Evolutionary conservation across 768 basidiomycete species (phyloP), one percentile per base, ranked within the genome.

Genomic region (Naganishia friedmannii): DNA sequence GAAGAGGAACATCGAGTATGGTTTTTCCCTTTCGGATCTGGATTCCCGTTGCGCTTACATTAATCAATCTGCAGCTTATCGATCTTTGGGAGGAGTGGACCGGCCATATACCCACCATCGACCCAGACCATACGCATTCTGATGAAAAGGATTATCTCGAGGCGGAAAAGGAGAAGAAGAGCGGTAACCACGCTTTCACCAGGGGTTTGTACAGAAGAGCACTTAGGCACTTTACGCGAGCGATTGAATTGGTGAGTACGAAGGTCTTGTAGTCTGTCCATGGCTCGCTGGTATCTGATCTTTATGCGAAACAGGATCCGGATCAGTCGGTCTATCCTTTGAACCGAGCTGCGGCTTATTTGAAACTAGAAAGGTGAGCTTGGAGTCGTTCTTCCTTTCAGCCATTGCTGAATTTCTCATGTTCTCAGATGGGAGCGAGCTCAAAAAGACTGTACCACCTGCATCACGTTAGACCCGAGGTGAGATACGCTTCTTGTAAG

Each of bases 281-380:
- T 42, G 42, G 42, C 42, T 15, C 42, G 29, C 32, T 8, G n/a
- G 19, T 13, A 53, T 21, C 31, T 51, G 8, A 60, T 37, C 12
- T 5, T 31, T 2, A 10, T 29, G 39, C 53, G 21, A 26, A 32
- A n/a, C 51, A 71, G 70, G 70, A 71, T 51, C 70, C 70, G 32
- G 66, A 58, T 19, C 53, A 66, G 46, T 32, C 54, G 13, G 70
- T 71, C 8, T 71, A 71, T 58, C 66, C 66, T 42, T 46, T 71
- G 48, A 97, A 97, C 77, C 87, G 94, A 54, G 91, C 92, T 53
- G 90, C 91, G 37, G 91, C 92, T 34, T 93, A 93, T 83, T 85
- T 97, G 72, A 94, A 93, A 85, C 86, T 95, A 83, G 88, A 87
- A 86, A 95, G 94, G 93, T 93, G 84, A 83, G 92, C 60, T 13